Evolutionary conservation across 139 green algal genomes (phyloP).

Genomic region (Picocystis salinarum): DNA sequence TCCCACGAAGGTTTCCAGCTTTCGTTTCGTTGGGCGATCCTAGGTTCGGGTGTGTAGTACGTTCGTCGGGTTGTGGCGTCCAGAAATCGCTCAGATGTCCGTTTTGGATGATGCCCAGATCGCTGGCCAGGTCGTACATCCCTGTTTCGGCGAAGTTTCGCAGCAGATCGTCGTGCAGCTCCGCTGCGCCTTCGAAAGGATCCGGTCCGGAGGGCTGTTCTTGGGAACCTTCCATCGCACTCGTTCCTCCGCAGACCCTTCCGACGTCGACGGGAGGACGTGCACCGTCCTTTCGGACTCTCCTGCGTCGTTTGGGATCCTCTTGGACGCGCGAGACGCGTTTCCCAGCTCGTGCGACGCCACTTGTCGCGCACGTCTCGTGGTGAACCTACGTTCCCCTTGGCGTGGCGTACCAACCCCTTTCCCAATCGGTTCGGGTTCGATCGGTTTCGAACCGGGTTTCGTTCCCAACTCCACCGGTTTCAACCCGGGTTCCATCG

Average conservation of each 20-base stretch:
- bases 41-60: neutral
- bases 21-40: neutral
- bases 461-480: too few relatives aligned
- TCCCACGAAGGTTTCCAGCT: neutral
- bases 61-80: neutral
- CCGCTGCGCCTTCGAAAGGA: neutral
- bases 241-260: too few relatives aligned
- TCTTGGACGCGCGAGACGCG: neutral
- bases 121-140: conserved; percentile 14
- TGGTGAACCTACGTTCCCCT: too few relatives aligned
- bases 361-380: neutral
- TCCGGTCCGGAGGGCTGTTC: neutral
- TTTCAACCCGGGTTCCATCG: too few relatives aligned
- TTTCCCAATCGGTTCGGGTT: too few relatives aligned
- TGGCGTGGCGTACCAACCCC: too few relatives aligned
- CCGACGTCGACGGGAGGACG: too few relatives aligned
- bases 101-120: conserved; percentile 17
- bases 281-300: neutral
- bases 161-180: conserved; percentile 10
- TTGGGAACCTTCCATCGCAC: neutral
- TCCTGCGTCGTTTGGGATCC: neutral
- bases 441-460: too few relatives aligned
- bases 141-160: conserved; percentile 8
- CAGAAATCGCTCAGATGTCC: conserved; percentile 6
- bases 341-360: neutral